These are phyloP conservation scores for Tetracladium maxilliforme DNA, from an alignment of 2,329 filamentous ascomycete genomes.

Conservation along the genomic window DNA sequence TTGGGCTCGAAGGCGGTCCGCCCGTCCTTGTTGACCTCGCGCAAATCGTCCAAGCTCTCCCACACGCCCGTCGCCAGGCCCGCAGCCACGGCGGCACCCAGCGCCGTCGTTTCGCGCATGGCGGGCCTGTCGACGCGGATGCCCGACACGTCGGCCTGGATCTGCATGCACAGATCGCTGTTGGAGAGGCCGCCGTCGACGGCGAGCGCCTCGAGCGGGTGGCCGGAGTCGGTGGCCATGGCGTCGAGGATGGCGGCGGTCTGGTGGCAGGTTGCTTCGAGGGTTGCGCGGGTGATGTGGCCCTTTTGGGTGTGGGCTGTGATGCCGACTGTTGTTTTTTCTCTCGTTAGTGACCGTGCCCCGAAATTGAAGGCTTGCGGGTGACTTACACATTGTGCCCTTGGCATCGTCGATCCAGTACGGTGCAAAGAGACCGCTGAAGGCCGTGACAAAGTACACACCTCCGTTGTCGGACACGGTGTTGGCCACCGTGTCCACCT, in stretches of 20 bases:
- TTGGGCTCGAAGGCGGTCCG: constrained; percentile 53
- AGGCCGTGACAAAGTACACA: constrained; percentile 56
- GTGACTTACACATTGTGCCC: constrained; percentile 45
- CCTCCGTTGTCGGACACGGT: constrained; percentile 54
- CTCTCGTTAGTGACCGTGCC: background rate
- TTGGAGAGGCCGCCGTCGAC: constrained; percentile 64
- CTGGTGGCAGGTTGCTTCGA: constrained; percentile 62
- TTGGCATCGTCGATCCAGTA: constrained; percentile 67
- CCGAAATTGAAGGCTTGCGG: background rate
- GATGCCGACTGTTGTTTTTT: constrained; percentile 36
- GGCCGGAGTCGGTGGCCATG: constrained; percentile 57
- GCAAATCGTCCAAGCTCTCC: constrained; percentile 59
- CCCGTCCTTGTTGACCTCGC: constrained; percentile 55
- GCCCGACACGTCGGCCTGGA: constrained; percentile 66
- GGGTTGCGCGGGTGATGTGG: constrained; percentile 56
- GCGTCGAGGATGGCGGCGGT: constrained; percentile 60
- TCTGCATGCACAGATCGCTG: constrained; percentile 61
- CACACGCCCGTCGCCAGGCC: constrained; percentile 65
- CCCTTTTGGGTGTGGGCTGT: constrained; percentile 55
- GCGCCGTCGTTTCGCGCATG: constrained; percentile 73
- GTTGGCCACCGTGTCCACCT: constrained; percentile 49
- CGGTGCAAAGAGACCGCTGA: constrained; percentile 58
- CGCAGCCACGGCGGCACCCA: constrained; percentile 70
- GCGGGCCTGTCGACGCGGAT: constrained; percentile 65
- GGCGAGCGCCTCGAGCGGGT: constrained; percentile 45